Evolutionary conservation across 176 grass and related monocot genomes (phyloP).

Genomic region (Poa annua): DNA sequence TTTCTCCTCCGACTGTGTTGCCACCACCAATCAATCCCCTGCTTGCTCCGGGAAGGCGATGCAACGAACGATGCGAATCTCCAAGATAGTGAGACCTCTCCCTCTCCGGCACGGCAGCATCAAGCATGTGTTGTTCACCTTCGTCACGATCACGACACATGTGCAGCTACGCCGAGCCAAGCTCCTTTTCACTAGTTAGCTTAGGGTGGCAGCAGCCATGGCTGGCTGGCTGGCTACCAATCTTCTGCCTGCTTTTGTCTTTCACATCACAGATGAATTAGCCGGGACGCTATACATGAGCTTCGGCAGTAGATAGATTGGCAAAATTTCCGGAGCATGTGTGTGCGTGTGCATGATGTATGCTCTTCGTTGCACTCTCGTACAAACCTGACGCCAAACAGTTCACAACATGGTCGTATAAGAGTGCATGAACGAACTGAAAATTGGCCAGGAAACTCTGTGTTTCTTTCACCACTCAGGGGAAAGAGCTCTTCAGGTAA

Average conservation of each 20-base stretch:
- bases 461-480: neutral
- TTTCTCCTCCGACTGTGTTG: neutral
- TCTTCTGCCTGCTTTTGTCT: neutral
- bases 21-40: neutral
- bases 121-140: constrained; percentile 18
- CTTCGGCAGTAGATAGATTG: neutral
- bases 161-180: neutral
- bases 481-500: neutral
- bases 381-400: constrained; percentile 8
- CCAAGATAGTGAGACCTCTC: constrained; percentile 37
- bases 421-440: neutral
- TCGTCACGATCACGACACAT: constrained; percentile 15
- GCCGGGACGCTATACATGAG: neutral
- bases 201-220: constrained; percentile 9
- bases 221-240: neutral
- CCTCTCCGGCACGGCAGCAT: constrained; percentile 33
- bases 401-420: neutral
- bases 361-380: neutral
- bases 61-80: constrained; percentile 34
- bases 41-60: neutral
- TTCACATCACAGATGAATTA: constrained; percentile 6
- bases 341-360: neutral
- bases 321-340: neutral
- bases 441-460: neutral
- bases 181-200: neutral